A percentile compares a stretch with the other conserved stretches of the same genome.
phyloP scores from a whole-genome alignment of 2,329 filamentous ascomycete species.

The Thelonectria rubi region DNA sequence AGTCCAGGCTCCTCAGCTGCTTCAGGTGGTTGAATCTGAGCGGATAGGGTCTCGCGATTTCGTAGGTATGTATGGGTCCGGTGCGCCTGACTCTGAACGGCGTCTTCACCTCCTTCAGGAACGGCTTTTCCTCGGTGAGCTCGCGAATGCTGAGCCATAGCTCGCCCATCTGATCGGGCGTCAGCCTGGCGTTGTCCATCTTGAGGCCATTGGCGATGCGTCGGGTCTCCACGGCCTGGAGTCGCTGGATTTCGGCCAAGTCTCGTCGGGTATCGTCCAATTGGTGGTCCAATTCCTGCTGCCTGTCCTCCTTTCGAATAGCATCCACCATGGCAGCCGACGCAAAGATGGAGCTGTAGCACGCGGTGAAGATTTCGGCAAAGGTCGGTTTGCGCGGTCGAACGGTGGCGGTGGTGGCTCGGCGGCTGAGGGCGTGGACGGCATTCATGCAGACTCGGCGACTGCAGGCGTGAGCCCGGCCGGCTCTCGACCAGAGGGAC shows the following conservation, averaged over 20 bases:
- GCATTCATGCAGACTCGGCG: conserved; percentile 68
- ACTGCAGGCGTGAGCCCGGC: conserved; percentile 69
- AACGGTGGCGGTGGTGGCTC: conserved; percentile 57
- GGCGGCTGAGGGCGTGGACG: conserved; percentile 58
- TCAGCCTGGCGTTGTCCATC: conserved; percentile 30
- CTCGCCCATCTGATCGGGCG: conserved; percentile 43
- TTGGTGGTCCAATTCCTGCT: conserved; percentile 68
- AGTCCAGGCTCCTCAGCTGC: conserved; percentile 39
- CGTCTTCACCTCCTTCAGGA: conserved; percentile 48
- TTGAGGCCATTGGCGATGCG: conserved; percentile 26
- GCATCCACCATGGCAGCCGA: conserved; percentile 71
- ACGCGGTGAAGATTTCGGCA: conserved; percentile 69
- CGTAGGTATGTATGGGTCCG: conserved; percentile 42
- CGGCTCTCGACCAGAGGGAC: conserved; percentile 72
- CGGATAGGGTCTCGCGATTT: conserved; percentile 40
- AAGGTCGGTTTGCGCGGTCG: conserved; percentile 59
- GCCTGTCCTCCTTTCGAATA: conserved; percentile 64
- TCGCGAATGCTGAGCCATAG: conserved; percentile 46
- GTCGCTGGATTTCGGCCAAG: conserved; percentile 51
- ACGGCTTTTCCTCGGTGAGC: conserved; percentile 46
- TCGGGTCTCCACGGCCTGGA: conserved; percentile 39
- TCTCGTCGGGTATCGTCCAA: conserved; percentile 64
- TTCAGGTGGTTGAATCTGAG: conserved; percentile 35
- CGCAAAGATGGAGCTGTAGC: conserved; percentile 74
- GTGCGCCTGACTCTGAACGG: conserved; percentile 43